Conservation (phyloP, 225 moss, liverwort and hornwort genomes). For the Climacium dendroides region DNA sequence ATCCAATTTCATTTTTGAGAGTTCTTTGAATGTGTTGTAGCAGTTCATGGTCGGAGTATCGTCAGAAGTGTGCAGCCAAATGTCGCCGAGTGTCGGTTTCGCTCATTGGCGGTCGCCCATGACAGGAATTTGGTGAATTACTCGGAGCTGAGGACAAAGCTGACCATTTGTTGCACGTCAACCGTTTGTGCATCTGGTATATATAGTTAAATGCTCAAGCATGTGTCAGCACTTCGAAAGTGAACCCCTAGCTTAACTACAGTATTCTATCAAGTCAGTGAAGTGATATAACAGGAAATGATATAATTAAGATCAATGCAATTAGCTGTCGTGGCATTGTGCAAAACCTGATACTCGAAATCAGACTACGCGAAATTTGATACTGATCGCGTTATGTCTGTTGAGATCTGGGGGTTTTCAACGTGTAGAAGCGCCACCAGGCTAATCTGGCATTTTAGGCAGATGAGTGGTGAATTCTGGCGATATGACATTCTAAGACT, state of each 20-base stretch:
- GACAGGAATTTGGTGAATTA: constrained; percentile 75
- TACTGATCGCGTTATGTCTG: not conserved
- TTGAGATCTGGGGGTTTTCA: not conserved
- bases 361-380: not conserved
- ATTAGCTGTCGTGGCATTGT: not conserved
- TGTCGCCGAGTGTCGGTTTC: constrained; percentile 55
- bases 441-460: not conserved
- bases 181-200: not conserved
- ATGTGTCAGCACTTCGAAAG: not conserved
- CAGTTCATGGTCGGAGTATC: not conserved
- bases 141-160: constrained; percentile 42
- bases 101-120: constrained; percentile 57
- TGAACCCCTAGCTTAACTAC: not conserved
- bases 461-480: not conserved
- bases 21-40: not conserved
- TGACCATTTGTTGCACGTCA: not conserved
- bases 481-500: not conserved
- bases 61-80: constrained; percentile 68
- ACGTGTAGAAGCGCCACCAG: not conserved
- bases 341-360: not conserved
- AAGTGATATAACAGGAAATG: not conserved
- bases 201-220: not conserved
- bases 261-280: not conserved
- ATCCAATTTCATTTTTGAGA: not conserved
- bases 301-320: not conserved